A percentile compares a stretch with the other conserved stretches of the same genome.
Conservation (phyloP, 495 filamentous ascomycete genomes). For the Aspergillus homomorphus region DNA sequence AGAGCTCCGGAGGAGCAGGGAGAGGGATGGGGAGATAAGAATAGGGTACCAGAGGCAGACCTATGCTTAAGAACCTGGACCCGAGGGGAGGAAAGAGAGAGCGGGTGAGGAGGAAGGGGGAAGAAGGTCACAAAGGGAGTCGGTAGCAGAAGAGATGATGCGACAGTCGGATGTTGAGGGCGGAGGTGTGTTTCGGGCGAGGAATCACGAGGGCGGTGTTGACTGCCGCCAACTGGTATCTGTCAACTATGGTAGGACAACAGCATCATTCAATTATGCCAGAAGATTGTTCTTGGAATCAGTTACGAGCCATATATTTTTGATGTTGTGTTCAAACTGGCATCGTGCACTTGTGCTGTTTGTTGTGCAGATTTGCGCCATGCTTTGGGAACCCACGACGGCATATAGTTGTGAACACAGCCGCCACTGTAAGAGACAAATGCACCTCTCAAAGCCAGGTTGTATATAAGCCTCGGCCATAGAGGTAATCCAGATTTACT, state of each 20-base stretch:
- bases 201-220: neutral
- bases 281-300: no score
- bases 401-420: no score
- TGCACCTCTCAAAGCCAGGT: no score
- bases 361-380: no score
- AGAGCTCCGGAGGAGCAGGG: slow-evolving; percentile 11
- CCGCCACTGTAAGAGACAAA: no score
- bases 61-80: slow-evolving; percentile 1
- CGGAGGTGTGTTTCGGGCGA: neutral
- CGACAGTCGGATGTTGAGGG: neutral
- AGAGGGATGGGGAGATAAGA: slow-evolving; percentile 6
- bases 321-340: no score
- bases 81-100: slow-evolving; percentile 9
- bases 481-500: no score
- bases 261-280: neutral
- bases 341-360: no score
- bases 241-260: neutral
- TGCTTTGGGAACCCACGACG: no score
- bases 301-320: no score
- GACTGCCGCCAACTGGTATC: neutral
- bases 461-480: no score
- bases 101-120: neutral
- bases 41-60: neutral
- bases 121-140: slow-evolving; percentile 19
- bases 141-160: slow-evolving; percentile 20